Percentiles rank a stretch among this genome's conserved stretches.
phyloP scores from a whole-genome alignment of 1,284 basidiomycete genomes.

The Malassezia arunalokei region DNA sequence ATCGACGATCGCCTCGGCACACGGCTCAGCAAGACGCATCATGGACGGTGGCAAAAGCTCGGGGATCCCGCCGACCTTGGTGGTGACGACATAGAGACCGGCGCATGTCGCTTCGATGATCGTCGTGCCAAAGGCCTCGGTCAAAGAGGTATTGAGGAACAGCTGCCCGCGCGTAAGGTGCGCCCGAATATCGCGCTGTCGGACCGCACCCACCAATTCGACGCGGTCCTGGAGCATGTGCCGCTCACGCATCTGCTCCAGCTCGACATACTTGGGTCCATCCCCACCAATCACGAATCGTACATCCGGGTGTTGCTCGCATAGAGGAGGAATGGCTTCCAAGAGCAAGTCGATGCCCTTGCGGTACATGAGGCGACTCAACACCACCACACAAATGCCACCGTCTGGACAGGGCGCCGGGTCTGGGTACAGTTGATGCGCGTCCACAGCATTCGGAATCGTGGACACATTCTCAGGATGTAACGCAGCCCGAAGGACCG shows the following conservation, averaged over 20 bases:
- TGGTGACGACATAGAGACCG: conserved; percentile 86
- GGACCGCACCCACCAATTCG: conserved; percentile 68
- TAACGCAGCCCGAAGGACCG: conserved; percentile 66
- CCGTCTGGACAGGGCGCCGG: conserved; percentile 19
- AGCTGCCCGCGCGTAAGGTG: conserved; percentile 73
- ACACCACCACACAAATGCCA: conserved; percentile 58
- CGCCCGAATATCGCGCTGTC: conserved; percentile 68
- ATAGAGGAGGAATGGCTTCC: conserved; percentile 78
- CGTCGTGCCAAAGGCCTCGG: conserved; percentile 90
- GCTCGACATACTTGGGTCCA: conserved; percentile 85
- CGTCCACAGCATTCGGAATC: conserved; percentile 86
- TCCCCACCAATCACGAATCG: conserved; percentile 79
- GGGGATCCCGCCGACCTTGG: conserved; percentile 85
- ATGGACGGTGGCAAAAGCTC: conserved; percentile 86
- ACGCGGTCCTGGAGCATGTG: conserved; percentile 79
- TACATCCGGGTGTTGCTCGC: conserved; percentile 67
- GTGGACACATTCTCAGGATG: conserved; percentile 34
- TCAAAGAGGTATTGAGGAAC: conserved; percentile 88
- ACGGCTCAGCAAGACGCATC: conserved; percentile 83
- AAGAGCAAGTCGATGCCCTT: conserved; percentile 95
- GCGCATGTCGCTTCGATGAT: conserved; percentile 91
- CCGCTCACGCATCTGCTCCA: conserved; percentile 91
- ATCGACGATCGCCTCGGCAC: conserved; percentile 68
- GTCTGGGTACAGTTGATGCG: conserved; percentile 68
- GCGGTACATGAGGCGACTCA: conserved; percentile 89